Evolutionary conservation across 441 rosid genomes (phyloP), one percentile per base, ranked within the genome.

Genomic region (Adansonia gregorii): DNA sequence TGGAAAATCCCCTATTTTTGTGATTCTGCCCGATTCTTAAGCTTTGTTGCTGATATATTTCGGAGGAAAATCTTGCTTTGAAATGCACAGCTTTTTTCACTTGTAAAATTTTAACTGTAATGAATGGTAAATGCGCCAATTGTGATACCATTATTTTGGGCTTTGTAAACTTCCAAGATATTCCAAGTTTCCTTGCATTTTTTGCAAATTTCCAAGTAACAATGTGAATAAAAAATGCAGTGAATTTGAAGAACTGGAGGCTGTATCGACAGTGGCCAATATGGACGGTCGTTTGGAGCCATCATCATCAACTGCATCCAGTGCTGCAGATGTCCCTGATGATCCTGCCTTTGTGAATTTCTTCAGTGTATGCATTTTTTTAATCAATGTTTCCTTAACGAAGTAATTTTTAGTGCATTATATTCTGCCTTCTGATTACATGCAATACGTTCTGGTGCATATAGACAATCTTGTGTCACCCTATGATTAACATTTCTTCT

Each of bases 171-270:
- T 22, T 51, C n/a, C 54, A 43, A 31, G 41, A 4, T 52, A 5
- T 65, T 49, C 61, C 31, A 0, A 68, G 17, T 20, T 60, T 73
- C 59, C 5, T 68, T 72, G 1, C 11, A 19, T 60, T 54, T 55
- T 6, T 51, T 58, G 17, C 72, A 14, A 48, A 68, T 73, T 52
- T 61, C 56, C 10, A 19, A 72, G 76, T 45, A 10, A 19, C 27
- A 2, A 19, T 73, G 43, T 46, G 67, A 22, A 76, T 14, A 49
- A 31, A 68, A 51, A 64, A 70, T 84, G 83, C 83, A 93, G 97
- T 69, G 98, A 93, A 84, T 92, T 89, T 92, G 98, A 95, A 88
- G 99, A 93, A 80, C 85, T 95, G 74, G 99, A 95, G 85, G 93
- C 91, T 67, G 91, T 89, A 75, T 94, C 98, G 67, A 87, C 90